A percentile compares a stretch with the other conserved stretches of the same genome.
Evolutionary conservation across 129 eudicot genomes (phyloP).

Genomic region (Apium graveolens): DNA sequence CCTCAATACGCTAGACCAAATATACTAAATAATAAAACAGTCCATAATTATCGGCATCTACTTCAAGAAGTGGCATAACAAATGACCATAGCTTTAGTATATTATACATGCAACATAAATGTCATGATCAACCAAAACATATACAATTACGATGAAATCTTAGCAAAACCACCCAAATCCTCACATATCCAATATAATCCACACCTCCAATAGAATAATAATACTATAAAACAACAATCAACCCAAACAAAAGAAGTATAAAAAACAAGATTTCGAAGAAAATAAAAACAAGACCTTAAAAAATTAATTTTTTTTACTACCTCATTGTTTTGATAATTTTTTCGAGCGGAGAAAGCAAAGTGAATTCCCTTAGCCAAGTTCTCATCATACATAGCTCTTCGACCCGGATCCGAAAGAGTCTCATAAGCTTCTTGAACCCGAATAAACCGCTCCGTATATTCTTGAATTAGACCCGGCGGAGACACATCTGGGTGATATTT

Average conservation of each 20-base stretch:
- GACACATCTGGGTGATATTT: conserved; percentile 98
- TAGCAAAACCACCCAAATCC: not conserved
- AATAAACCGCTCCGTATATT: conserved; percentile 74
- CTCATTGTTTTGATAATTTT: conserved; percentile 31
- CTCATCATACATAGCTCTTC: conserved; percentile 62
- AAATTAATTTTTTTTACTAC: conserved; percentile 1
- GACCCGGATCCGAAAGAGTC: conserved; percentile 75
- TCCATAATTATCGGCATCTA: not conserved
- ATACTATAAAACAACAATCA: not conserved
- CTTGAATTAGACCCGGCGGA: conserved; percentile 81
- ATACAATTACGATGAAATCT: not conserved
- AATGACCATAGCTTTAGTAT: not conserved
- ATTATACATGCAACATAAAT: not conserved
- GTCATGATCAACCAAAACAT: conserved; percentile 2
- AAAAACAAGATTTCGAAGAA: too few species aligned
- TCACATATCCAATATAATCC: not conserved
- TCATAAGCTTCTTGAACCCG: conserved; percentile 91
- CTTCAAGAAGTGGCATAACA: not conserved
- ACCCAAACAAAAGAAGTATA: not conserved
- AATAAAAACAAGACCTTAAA: not conserved
- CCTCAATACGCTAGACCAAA: not conserved
- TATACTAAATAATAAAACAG: not conserved
- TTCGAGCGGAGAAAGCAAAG: conserved; percentile 51
- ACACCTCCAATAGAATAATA: not conserved
- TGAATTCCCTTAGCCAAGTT: conserved; percentile 53